A percentile compares a stretch with the other conserved stretches of the same genome.
Conservation (phyloP, 2,329 filamentous ascomycete genomes). For the Penicillium verrucosum region DNA sequence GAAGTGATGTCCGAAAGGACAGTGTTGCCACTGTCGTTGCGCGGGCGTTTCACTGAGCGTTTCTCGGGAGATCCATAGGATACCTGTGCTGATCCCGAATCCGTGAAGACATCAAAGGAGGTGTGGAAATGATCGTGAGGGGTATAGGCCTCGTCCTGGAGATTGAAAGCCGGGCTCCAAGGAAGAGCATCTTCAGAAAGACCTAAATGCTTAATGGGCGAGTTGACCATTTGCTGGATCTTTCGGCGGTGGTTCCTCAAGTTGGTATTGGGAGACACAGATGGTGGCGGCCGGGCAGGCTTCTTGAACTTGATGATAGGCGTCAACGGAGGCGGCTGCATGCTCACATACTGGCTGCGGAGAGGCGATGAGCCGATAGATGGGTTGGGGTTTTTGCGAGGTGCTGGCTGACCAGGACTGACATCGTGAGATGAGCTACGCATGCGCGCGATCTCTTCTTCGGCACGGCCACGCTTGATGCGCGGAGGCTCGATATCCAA, state of each 20-base stretch:
- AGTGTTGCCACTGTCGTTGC: constrained; percentile 48
- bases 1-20: constrained; percentile 49
- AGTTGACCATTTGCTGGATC: constrained; percentile 77
- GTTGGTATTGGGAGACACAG: constrained; percentile 90
- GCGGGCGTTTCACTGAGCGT: constrained; percentile 50
- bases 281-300: constrained; percentile 63
- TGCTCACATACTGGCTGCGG: constrained; percentile 54
- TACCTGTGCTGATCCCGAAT: constrained; percentile 37
- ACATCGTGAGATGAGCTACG: constrained; percentile 83
- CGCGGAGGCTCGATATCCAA: constrained; percentile 68
- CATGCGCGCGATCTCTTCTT: constrained; percentile 91
- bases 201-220: constrained; percentile 57
- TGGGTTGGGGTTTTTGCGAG: constrained; percentile 33
- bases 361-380: constrained; percentile 65
- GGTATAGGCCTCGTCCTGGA: constrained; percentile 45
- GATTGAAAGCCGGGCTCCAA: constrained; percentile 52
- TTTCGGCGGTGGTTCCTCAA: constrained; percentile 81
- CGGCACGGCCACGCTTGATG: constrained; percentile 84
- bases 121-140: constrained; percentile 44
- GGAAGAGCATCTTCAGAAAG: constrained; percentile 42
- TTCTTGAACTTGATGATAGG: constrained; percentile 79
- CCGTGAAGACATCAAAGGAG: constrained; percentile 57
- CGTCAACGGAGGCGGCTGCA: constrained; percentile 73
- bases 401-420: constrained; percentile 64
- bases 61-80: constrained; percentile 56